Evolutionary conservation across 495 filamentous ascomycete genomes (phyloP).

Genomic region (Penicillium crystallinum): DNA sequence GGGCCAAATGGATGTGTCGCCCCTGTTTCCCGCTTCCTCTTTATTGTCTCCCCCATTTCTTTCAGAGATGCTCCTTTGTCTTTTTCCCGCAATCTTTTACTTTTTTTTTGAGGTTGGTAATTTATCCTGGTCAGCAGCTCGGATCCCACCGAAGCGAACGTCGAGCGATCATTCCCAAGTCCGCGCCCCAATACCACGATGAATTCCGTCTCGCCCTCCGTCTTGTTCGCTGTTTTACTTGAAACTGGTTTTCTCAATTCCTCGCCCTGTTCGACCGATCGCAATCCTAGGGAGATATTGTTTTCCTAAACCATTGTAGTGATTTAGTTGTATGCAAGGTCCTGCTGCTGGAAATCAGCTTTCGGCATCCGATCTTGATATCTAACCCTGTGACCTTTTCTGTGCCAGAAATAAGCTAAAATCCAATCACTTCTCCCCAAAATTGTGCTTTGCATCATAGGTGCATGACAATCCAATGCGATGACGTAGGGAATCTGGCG

Average conservation of each 20-base stretch:
- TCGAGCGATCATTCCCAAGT: slow-evolving; percentile 33
- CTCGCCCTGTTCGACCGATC: slow-evolving; percentile 29
- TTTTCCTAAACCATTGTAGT: slow-evolving; percentile 12
- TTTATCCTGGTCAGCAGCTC: slow-evolving; percentile 42
- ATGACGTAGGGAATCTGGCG: neutral
- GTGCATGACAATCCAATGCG: neutral
- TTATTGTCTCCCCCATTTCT: neutral
- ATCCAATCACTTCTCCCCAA: neutral
- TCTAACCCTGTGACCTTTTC: neutral
- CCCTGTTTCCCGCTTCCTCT: neutral
- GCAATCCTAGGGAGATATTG: slow-evolving; percentile 9
- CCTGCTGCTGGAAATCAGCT: neutral
- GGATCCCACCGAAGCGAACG: slow-evolving; percentile 38
- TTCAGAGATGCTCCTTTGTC: slow-evolving; percentile 6
- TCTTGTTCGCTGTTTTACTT: slow-evolving; percentile 35
- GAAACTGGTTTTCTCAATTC: slow-evolving; percentile 25
- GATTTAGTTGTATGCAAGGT: neutral
- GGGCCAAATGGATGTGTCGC: neutral
- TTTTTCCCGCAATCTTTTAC: too few relatives aligned
- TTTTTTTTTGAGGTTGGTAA: slow-evolving; percentile 20
- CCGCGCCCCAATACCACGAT: slow-evolving; percentile 32
- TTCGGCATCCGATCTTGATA: neutral
- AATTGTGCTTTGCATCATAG: neutral
- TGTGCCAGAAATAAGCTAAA: too few relatives aligned
- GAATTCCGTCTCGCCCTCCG: slow-evolving; percentile 30